These are phyloP conservation scores for Rutstroemia sp. DNA, from an alignment of 2,329 filamentous ascomycete species.

Conservation along the genomic window DNA sequence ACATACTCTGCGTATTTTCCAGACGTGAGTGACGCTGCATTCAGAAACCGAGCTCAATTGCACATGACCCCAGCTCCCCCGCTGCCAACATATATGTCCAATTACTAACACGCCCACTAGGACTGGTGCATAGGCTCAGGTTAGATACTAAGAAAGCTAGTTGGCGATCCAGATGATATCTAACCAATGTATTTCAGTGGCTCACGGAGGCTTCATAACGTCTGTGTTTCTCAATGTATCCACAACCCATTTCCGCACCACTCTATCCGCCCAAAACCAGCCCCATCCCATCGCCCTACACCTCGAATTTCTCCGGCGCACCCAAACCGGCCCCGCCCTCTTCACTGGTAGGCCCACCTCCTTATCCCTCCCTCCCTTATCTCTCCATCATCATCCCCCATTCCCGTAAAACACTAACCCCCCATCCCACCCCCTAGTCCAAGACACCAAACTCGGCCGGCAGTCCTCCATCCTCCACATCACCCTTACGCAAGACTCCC, in stretches of 20 bases:
- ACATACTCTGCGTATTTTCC: constrained; percentile 49
- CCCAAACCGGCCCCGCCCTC: constrained; percentile 46
- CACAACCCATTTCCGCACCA: constrained; percentile 48
- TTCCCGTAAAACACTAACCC: neutral
- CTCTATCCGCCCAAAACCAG: constrained; percentile 49
- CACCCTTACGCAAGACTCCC: constrained; percentile 45
- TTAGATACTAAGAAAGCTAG: constrained; percentile 25
- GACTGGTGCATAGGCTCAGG: constrained; percentile 62
- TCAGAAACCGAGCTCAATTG: neutral
- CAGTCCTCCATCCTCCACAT: constrained; percentile 58
- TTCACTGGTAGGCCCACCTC: constrained; percentile 33
- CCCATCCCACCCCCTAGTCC: constrained; percentile 31
- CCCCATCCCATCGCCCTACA: constrained; percentile 58
- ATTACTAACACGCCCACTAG: neutral
- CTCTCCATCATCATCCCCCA: neutral
- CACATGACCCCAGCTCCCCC: neutral
- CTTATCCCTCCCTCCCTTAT: neutral
- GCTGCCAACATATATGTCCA: neutral
- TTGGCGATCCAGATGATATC: neutral
- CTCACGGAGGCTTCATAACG: constrained; percentile 64
- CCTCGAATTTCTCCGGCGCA: constrained; percentile 58
- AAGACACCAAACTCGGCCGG: constrained; percentile 56
- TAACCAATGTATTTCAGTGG: constrained; percentile 41
- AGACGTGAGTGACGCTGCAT: constrained; percentile 19
- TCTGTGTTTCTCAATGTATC: constrained; percentile 54